Conservation (phyloP, 1,284 basidiomycete genomes). For the Ceratobasidium sp. region DNA sequence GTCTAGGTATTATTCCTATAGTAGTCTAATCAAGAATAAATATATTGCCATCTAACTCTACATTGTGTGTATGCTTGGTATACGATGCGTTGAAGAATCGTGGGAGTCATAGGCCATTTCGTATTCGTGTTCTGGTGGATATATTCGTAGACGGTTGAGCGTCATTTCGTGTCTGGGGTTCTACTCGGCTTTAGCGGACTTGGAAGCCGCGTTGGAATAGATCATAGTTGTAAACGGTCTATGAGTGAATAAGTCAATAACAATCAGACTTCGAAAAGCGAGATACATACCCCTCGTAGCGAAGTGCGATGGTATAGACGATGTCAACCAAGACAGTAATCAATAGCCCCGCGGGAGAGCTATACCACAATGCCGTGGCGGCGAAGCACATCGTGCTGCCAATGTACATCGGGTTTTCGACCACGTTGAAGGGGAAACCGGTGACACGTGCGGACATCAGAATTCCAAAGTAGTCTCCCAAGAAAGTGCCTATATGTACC, state of each 20-base stretch:
- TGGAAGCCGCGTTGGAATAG: slow-evolving; percentile 69
- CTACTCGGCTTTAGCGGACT: slow-evolving; percentile 27
- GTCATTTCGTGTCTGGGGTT: not conserved
- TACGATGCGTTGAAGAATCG: slow-evolving; percentile 46
- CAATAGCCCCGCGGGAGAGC: slow-evolving; percentile 82
- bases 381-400: slow-evolving; percentile 91
- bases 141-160: slow-evolving; percentile 39
- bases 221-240: slow-evolving; percentile 89
- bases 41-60: slow-evolving; percentile 42
- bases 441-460: slow-evolving; percentile 90
- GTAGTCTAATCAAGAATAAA: slow-evolving; percentile 5
- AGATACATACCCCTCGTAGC: slow-evolving; percentile 80
- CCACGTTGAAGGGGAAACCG: slow-evolving; percentile 96
- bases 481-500: slow-evolving; percentile 71
- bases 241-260: not conserved
- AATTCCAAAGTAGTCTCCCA: slow-evolving; percentile 99
- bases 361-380: slow-evolving; percentile 88
- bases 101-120: slow-evolving; percentile 37
- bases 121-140: not conserved
- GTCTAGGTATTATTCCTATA: not conserved
- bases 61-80: slow-evolving; percentile 37
- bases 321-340: slow-evolving; percentile 84
- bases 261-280: not conserved
- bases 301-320: slow-evolving; percentile 86
- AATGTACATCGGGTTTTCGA: slow-evolving; percentile 96